Conservation (phyloP, 2,329 filamentous ascomycete genomes). For the Chalaropsis thielavioides region DNA sequence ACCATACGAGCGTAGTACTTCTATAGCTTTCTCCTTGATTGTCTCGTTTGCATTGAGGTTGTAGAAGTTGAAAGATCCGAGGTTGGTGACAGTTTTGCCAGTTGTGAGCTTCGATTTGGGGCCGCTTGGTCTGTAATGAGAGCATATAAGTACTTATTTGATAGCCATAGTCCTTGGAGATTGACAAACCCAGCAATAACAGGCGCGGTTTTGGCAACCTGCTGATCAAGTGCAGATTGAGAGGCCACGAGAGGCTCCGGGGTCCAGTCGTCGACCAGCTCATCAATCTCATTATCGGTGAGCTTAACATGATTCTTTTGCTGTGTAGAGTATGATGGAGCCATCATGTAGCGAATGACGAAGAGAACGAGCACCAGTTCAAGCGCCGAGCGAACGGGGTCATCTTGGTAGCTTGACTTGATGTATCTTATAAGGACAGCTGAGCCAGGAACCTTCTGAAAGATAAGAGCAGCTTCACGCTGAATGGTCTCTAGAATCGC, state of each 20-base stretch:
- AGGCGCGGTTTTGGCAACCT: constrained; percentile 70
- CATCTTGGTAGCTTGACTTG: constrained; percentile 93
- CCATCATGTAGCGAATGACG: constrained; percentile 82
- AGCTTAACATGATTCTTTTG: constrained; percentile 82
- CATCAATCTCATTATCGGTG: constrained; percentile 92
- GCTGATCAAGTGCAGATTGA: constrained; percentile 59
- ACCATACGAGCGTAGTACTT: constrained; percentile 85
- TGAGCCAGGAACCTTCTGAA: constrained; percentile 86
- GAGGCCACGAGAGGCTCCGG: constrained; percentile 78
- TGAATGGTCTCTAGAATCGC: constrained; percentile 37
- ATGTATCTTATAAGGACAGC: constrained; percentile 92
- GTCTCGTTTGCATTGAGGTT: constrained; percentile 89
- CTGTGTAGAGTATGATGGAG: constrained; percentile 81
- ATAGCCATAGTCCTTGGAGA: neutral
- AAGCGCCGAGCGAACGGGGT: constrained; percentile 83
- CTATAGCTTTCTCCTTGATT: constrained; percentile 88
- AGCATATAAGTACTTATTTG: neutral
- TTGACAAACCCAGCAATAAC: constrained; percentile 65
- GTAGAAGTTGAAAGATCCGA: constrained; percentile 94
- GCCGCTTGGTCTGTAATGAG: constrained; percentile 57
- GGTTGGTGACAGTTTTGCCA: constrained; percentile 81
- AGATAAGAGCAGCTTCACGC: constrained; percentile 43
- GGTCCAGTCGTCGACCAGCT: constrained; percentile 89
- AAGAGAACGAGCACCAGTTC: constrained; percentile 91
- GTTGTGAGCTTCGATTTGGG: constrained; percentile 80